Conservation (phyloP, 441 rosid genomes). For the Bocquillonia castaneifolia region DNA sequence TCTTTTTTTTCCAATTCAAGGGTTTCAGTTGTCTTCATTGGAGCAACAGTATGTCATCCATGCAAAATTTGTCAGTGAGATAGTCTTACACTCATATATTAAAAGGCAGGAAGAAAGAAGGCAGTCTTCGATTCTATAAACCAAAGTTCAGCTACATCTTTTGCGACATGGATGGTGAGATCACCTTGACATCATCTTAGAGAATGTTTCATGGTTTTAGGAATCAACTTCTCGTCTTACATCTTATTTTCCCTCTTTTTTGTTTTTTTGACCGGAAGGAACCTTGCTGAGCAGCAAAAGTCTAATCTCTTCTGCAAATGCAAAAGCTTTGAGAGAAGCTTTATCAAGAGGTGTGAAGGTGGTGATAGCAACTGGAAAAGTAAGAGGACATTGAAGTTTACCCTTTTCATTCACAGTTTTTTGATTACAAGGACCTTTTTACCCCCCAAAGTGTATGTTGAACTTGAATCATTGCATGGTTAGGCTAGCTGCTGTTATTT, state of each 20-base stretch:
- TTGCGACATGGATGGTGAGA: conserved; percentile 96
- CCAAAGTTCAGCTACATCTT: conserved; percentile 92
- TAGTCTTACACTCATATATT: conserved; percentile 39
- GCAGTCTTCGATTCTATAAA: conserved; percentile 69
- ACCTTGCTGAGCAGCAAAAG: conserved; percentile 79
- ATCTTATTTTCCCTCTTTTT: conserved; percentile 21
- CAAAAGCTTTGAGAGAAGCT: conserved; percentile 82
- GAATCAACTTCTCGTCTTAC: conserved; percentile 19
- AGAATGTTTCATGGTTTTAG: conserved; percentile 17
- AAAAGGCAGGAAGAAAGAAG: conserved; percentile 88
- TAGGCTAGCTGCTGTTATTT: not conserved
- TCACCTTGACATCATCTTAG: conserved; percentile 17
- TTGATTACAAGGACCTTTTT: not conserved
- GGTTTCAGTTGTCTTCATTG: not conserved
- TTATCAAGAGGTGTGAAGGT: conserved; percentile 74
- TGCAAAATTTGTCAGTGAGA: conserved; percentile 16
- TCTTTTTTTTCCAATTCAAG: not conserved
- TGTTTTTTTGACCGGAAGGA: conserved; percentile 45
- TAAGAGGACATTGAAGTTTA: conserved; percentile 25
- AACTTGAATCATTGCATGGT: not conserved
- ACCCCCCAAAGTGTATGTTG: not conserved
- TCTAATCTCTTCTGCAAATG: conserved; percentile 55
- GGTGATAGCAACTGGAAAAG: conserved; percentile 92
- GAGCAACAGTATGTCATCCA: not conserved
- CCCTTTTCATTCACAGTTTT: conserved; percentile 4